These are phyloP conservation scores for Phaeolepiota aurea DNA, from an alignment of 768 basidiomycete species.

Conservation along the genomic window DNA sequence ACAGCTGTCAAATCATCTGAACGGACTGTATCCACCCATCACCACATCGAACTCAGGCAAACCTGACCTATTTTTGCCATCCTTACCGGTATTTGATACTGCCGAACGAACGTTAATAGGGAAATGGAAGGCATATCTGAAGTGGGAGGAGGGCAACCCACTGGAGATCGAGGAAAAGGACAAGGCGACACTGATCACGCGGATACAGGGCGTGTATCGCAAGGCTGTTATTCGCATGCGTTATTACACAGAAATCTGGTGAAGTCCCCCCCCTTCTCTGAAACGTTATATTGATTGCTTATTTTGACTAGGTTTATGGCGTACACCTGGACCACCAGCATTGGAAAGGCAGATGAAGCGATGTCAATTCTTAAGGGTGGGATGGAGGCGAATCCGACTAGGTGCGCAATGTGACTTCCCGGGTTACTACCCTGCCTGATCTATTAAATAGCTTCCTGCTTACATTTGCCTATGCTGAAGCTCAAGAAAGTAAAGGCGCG, in stretches of 20 bases:
- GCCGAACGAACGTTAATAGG: constrained; percentile 70
- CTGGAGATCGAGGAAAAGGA: constrained; percentile 88
- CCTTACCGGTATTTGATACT: constrained; percentile 63
- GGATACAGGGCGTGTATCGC: constrained; percentile 77
- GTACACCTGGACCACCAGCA: constrained; percentile 68
- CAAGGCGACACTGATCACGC: constrained; percentile 48
- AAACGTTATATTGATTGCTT: background rate
- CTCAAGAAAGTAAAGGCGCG: constrained; percentile 45
- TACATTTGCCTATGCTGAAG: constrained; percentile 87
- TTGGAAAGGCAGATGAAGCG: constrained; percentile 79
- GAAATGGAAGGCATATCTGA: constrained; percentile 87
- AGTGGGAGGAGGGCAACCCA: constrained; percentile 94
- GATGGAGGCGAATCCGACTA: constrained; percentile 79
- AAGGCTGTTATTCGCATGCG: constrained; percentile 90
- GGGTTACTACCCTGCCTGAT: background rate
- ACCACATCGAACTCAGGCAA: constrained; percentile 23
- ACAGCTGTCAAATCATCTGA: constrained; percentile 66
- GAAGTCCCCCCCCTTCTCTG: constrained; percentile 9
- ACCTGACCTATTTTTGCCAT: constrained; percentile 54
- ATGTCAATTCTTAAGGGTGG: constrained; percentile 74
- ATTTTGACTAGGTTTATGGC: constrained; percentile 72
- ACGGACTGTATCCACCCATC: constrained; percentile 42
- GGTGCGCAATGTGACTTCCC: constrained; percentile 30
- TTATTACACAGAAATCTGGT: constrained; percentile 95
- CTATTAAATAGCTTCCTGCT: constrained; percentile 60